Evolutionary conservation across 192 early-diverging fungal species (phyloP), one percentile per base, ranked within the genome.

Genomic region (Linnemannia elongata): DNA sequence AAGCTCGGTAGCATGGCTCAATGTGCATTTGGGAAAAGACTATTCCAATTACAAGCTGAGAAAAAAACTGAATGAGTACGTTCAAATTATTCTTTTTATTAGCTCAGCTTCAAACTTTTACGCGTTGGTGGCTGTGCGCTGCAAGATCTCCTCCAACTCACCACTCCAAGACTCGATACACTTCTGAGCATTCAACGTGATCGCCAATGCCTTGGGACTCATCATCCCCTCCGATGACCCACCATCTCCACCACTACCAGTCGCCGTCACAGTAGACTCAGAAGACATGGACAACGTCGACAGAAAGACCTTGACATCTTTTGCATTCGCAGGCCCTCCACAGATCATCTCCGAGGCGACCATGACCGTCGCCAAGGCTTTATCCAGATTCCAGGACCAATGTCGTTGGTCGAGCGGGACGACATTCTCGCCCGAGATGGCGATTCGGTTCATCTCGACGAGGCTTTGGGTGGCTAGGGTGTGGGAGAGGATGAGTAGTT

Each of bases 331-430:
- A 5, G 69, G 81, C 5, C 45, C 82, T 20, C 82, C 82, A 52
- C 77, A 83, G 38, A 83, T 41, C 82, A 83, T 83, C 38, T 78
- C 77, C 1, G 82, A 78, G 3, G 77, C 82, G 20, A 83, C 77
- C 82, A 83, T 83, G 72, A 78, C 76, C 2, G 77, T 78, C 22
- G 82, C 76, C 18, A 83, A 15, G 30, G 76, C 82, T 66, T 83
- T 78, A 63, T 83, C 82, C 35, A 83, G 71, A 24, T 83, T 83
- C 82, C 82, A 83, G 20, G 77, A 73, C 82, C 82, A 83, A 38
- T 83, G 82, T 15, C 77, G 36, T n/a, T 83, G 82, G 54, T 83
- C 82, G 12, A 38, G n/a, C 1, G 36, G n/a, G 36, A 69, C 45
- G 6, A 83, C 82, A 36, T 77, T 77, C n/a, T 78, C 82, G 47